Evolutionary conservation across 805 yeast genomes (phyloP).

Genomic region (Blastobotrys peoriensis): DNA sequence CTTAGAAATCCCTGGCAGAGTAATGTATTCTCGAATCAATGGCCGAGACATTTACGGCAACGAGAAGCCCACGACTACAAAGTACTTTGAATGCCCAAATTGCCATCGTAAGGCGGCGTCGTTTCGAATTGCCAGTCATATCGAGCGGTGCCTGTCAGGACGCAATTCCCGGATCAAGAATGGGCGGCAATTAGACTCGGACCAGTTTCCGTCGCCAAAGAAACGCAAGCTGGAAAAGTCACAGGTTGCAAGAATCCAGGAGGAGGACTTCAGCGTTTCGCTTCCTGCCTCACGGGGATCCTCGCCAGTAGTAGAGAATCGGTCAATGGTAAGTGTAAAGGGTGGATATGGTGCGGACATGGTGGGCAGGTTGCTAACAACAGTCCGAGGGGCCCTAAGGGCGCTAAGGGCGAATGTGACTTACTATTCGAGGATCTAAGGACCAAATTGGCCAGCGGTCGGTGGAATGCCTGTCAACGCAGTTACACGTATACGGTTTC

Average conservation of each 20-base stretch:
- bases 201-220: slow-evolving; percentile 11
- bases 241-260: slow-evolving; percentile 17
- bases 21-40: slow-evolving; percentile 19
- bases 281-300: background rate
- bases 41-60: slow-evolving; percentile 39
- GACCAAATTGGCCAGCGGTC: too few relatives aligned
- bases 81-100: slow-evolving; percentile 70
- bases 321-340: background rate
- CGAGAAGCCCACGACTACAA: slow-evolving; percentile 41
- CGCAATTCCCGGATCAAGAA: slow-evolving; percentile 28
- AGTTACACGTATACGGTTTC: too few relatives aligned
- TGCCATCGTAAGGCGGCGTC: slow-evolving; percentile 88
- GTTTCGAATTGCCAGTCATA: slow-evolving; percentile 85
- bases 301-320: background rate
- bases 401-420: too few relatives aligned
- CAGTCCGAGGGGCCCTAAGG: too few relatives aligned
- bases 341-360: too few relatives aligned
- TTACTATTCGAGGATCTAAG: too few relatives aligned
- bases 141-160: slow-evolving; percentile 83
- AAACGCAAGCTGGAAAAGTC: slow-evolving; percentile 15
- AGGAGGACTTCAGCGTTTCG: background rate
- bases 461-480: too few relatives aligned
- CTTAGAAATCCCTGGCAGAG: slow-evolving; percentile 21
- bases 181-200: slow-evolving; percentile 2
- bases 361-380: too few relatives aligned